These are phyloP conservation scores for Xylaria sp. DNA, from an alignment of 2,329 filamentous ascomycete genomes.

Conservation along the genomic window DNA sequence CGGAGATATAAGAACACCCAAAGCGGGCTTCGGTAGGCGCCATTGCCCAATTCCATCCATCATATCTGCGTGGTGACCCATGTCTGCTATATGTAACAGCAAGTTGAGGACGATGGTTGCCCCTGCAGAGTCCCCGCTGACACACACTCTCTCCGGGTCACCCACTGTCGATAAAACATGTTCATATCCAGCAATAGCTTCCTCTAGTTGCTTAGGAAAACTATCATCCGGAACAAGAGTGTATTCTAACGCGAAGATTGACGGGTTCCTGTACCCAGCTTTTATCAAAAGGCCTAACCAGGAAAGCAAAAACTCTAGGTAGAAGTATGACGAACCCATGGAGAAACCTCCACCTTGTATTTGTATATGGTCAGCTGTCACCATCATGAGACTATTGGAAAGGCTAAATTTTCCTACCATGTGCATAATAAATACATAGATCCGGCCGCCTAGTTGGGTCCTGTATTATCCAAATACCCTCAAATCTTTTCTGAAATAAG, in stretches of 20 bases:
- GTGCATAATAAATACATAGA: slow-evolving; percentile 80
- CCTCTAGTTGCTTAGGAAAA: slow-evolving; percentile 75
- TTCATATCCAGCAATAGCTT: slow-evolving; percentile 73
- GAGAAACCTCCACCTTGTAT: slow-evolving; percentile 75
- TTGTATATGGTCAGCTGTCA: slow-evolving; percentile 42
- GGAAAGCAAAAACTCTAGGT: slow-evolving; percentile 79
- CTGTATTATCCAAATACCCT: slow-evolving; percentile 73
- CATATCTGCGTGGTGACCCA: slow-evolving; percentile 40
- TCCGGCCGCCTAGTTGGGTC: slow-evolving; percentile 68
- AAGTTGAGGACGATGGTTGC: slow-evolving; percentile 75
- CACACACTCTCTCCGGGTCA: slow-evolving; percentile 67
- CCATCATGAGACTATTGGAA: background rate
- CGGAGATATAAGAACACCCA: slow-evolving; percentile 78
- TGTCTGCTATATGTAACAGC: slow-evolving; percentile 67
- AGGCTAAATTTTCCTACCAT: slow-evolving; percentile 57
- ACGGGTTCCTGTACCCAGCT: slow-evolving; percentile 74
- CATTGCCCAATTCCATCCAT: slow-evolving; percentile 44
- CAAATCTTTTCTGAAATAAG: slow-evolving; percentile 51
- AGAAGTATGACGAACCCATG: slow-evolving; percentile 84
- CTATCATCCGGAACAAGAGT: slow-evolving; percentile 75
- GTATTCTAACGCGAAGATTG: slow-evolving; percentile 81
- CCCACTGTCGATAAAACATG: slow-evolving; percentile 66
- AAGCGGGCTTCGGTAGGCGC: slow-evolving; percentile 45
- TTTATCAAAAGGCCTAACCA: slow-evolving; percentile 71
- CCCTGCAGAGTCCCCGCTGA: slow-evolving; percentile 82